Percentiles rank a stretch among this genome's conserved stretches.
These are phyloP conservation scores for Elongisporangium undulatum DNA, from an alignment of 352 stramenopile genomes.

Conservation along the genomic window DNA sequence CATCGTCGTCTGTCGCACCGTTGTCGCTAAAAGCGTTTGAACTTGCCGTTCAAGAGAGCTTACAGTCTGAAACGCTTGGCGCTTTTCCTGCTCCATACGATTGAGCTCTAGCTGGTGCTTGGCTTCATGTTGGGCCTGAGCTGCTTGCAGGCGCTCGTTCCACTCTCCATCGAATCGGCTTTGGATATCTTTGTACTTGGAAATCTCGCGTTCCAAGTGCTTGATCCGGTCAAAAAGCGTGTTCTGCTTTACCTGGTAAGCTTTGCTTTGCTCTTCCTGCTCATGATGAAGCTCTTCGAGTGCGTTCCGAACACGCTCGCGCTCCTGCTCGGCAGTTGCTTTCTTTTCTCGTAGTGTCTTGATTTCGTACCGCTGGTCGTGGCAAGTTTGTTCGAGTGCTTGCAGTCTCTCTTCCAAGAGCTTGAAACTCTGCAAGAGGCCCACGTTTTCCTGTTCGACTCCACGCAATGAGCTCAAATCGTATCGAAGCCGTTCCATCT, in stretches of 20 bases:
- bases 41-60: slow-evolving; percentile 35
- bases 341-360: slow-evolving; percentile 13
- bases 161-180: slow-evolving; percentile 25
- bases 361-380: slow-evolving; percentile 22
- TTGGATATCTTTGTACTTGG: slow-evolving; percentile 16
- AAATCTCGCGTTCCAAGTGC: slow-evolving; percentile 29
- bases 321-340: slow-evolving; percentile 21
- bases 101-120: slow-evolving; percentile 32
- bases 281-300: slow-evolving; percentile 26
- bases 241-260: slow-evolving; percentile 18
- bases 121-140: slow-evolving; percentile 13
- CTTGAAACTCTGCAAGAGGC: slow-evolving; percentile 46
- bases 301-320: slow-evolving; percentile 25
- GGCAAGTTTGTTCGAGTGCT: slow-evolving; percentile 31
- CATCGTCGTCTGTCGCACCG: slow-evolving; percentile 57
- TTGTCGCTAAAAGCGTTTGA: slow-evolving; percentile 50
- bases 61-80: slow-evolving; percentile 21
- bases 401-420: slow-evolving; percentile 43
- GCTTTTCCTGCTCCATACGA: slow-evolving; percentile 17
- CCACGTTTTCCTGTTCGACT: slow-evolving; percentile 51
- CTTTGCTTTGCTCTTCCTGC: slow-evolving; percentile 18
- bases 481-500: slow-evolving; percentile 37
- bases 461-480: slow-evolving; percentile 32
- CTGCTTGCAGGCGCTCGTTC: slow-evolving; percentile 21
- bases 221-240: slow-evolving; percentile 23